Percentiles rank a stretch among this genome's conserved stretches.
phyloP scores from a whole-genome alignment of 129 eudicot species.

The Centaurea solstitialis region DNA sequence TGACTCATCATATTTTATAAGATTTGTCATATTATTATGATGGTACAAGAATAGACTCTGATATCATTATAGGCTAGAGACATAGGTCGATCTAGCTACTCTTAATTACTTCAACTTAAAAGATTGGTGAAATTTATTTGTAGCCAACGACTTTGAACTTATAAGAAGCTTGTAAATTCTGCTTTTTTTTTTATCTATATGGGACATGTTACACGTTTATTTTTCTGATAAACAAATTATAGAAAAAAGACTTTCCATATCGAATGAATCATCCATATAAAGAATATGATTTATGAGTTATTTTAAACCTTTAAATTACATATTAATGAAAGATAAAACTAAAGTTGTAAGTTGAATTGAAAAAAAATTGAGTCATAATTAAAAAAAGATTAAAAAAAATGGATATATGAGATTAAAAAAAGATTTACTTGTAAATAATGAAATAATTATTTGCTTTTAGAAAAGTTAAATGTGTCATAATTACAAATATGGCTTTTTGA shows the following conservation, averaged over 20 bases:
- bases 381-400: background rate
- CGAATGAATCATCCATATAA: too few relatives aligned
- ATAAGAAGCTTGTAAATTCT: too few relatives aligned
- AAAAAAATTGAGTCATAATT: background rate
- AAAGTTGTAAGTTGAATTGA: background rate
- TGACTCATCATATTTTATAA: too few relatives aligned
- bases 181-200: too few relatives aligned
- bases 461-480: constrained; percentile 11
- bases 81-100: background rate
- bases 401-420: background rate
- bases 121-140: too few relatives aligned
- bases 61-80: background rate
- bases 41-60: too few relatives aligned
- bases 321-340: background rate
- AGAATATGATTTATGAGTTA: too few relatives aligned
- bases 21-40: too few relatives aligned
- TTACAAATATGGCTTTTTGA: constrained; percentile 20
- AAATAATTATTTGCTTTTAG: background rate
- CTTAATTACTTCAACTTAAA: background rate
- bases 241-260: background rate
- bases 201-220: too few relatives aligned
- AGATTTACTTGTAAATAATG: background rate
- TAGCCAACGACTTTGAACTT: too few relatives aligned
- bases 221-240: too few relatives aligned
- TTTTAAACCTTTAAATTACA: background rate